These are phyloP conservation scores for Chenopodium formosanum DNA, from an alignment of 148 eudicot genomes.

Conservation along the genomic window DNA sequence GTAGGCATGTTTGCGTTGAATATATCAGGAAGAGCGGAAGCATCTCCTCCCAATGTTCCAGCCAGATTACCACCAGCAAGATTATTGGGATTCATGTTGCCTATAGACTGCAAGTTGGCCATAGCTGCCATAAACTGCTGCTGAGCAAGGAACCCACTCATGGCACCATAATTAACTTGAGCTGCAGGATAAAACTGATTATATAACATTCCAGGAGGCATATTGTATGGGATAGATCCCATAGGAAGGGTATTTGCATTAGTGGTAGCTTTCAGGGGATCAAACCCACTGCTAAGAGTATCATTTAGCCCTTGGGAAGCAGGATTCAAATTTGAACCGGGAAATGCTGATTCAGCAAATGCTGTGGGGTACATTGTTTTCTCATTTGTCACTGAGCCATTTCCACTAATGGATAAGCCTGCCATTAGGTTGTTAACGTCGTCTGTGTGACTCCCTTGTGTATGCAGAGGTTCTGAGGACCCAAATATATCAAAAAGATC, in stretches of 20 bases:
- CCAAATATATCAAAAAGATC: constrained; percentile 69
- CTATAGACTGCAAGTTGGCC: constrained; percentile 73
- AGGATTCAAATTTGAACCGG: constrained; percentile 31
- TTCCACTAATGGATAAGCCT: constrained; percentile 54
- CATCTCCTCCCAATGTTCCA: constrained; percentile 43
- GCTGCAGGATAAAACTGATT: constrained; percentile 70
- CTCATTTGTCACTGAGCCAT: constrained; percentile 36
- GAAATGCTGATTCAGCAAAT: constrained; percentile 32
- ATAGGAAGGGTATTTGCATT: constrained; percentile 53
- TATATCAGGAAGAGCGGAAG: constrained; percentile 73
- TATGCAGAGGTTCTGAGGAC: constrained; percentile 42
- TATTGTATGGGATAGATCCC: constrained; percentile 54
- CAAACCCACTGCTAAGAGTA: constrained; percentile 34
- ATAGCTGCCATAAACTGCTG: constrained; percentile 83
- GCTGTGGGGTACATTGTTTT: constrained; percentile 32
- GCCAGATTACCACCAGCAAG: constrained; percentile 35
- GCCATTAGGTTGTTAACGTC: constrained; percentile 59
- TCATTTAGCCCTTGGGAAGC: constrained; percentile 36
- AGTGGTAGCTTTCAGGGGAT: constrained; percentile 42
- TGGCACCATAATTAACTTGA: constrained; percentile 58
- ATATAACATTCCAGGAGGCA: constrained; percentile 58
- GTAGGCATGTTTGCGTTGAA: constrained; percentile 59
- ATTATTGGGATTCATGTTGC: constrained; percentile 53
- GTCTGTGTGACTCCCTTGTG: constrained; percentile 27
- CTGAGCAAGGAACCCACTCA: constrained; percentile 66